phyloP scores from a whole-genome alignment of 164 flowering plant species.

The Tetracentron sinense region DNA sequence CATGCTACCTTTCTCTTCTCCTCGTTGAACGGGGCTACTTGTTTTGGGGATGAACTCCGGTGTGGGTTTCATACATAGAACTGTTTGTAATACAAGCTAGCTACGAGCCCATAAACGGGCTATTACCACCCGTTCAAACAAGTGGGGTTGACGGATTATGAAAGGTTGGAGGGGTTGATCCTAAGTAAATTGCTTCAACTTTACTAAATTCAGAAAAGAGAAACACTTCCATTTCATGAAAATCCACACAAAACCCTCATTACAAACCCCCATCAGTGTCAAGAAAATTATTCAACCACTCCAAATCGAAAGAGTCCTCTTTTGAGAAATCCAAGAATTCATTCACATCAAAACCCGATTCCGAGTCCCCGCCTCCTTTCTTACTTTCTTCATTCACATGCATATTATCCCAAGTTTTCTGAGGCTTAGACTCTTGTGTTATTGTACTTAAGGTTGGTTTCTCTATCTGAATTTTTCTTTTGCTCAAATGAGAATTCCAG shows the following conservation, averaged over 20 bases:
- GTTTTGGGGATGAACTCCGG: too few species aligned
- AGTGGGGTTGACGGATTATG: too few species aligned
- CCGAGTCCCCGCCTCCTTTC: not conserved
- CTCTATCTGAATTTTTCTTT: not conserved
- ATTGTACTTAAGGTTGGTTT: not conserved
- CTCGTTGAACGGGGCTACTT: too few species aligned
- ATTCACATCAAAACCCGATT: not conserved
- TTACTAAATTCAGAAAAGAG: not conserved
- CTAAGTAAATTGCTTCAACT: not conserved
- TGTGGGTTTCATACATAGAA: too few species aligned
- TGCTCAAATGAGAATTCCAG: not conserved
- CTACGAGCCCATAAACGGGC: too few species aligned
- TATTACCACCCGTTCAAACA: too few species aligned
- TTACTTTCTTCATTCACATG: not conserved
- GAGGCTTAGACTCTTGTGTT: not conserved
- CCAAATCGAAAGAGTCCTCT: not conserved
- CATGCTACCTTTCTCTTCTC: too few species aligned
- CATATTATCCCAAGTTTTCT: not conserved
- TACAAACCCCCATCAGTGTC: not conserved
- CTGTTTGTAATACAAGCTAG: too few species aligned
- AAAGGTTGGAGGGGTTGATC: too few species aligned
- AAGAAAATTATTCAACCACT: not conserved
- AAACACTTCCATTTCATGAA: not conserved
- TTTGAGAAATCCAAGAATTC: not conserved
- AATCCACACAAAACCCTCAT: too few species aligned